Percentiles rank a stretch among this genome's conserved stretches.
Evolutionary conservation across 1,139 yeast genomes (phyloP).

Genomic region (Pichia sp.): DNA sequence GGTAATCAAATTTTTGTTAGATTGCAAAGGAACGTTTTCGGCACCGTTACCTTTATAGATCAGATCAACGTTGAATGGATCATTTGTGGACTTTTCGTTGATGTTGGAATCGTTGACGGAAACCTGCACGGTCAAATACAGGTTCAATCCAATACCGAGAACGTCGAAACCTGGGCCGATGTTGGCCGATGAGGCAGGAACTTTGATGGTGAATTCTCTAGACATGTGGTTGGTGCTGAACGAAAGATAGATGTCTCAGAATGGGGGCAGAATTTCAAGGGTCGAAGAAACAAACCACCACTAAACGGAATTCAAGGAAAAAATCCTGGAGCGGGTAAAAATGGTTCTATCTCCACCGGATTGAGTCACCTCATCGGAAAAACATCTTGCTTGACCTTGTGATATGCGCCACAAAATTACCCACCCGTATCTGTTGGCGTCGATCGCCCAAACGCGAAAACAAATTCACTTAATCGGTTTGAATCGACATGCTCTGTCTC

Average conservation of each 20-base stretch:
- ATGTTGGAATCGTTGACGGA: constrained; percentile 35
- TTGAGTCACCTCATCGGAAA: too few species aligned
- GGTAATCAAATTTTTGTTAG: constrained; percentile 79
- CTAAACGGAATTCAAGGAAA: too few species aligned
- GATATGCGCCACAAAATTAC: too few species aligned
- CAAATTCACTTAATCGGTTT: too few species aligned
- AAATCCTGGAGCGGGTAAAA: too few species aligned
- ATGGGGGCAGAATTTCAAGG: neutral
- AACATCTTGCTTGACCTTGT: too few species aligned
- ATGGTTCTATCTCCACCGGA: too few species aligned
- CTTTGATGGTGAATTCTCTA: constrained; percentile 50
- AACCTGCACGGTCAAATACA: constrained; percentile 65
- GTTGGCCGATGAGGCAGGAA: constrained; percentile 96
- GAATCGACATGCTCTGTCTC: too few species aligned
- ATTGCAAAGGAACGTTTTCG: constrained; percentile 55
- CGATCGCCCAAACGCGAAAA: too few species aligned
- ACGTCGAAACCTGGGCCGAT: constrained; percentile 99
- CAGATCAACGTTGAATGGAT: constrained; percentile 62
- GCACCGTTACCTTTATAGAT: constrained; percentile 60
- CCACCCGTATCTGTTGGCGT: too few species aligned
- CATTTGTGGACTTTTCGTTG: constrained; percentile 32
- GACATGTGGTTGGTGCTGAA: constrained; percentile 15
- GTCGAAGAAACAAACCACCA: neutral
- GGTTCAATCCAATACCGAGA: constrained; percentile 76
- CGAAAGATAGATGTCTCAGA: too few species aligned